Conservation (phyloP, 2,329 filamentous ascomycete species). For the Neonectria hederae region DNA sequence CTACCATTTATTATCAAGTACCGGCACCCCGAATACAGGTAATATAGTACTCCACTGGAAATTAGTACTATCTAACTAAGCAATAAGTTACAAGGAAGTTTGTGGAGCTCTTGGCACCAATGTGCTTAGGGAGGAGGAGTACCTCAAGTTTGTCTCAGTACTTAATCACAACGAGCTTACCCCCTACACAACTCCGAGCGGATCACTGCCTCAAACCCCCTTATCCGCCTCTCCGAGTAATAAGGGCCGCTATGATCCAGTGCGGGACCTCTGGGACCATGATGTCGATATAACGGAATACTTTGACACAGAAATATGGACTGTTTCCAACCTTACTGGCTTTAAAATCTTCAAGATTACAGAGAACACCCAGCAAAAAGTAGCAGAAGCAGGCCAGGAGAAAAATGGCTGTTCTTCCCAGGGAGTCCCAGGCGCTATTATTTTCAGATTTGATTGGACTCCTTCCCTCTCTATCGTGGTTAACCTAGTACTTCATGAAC, state of each 20-base stretch:
- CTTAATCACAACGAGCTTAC: background rate
- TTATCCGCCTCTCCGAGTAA: too few relatives aligned
- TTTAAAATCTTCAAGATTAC: slow-evolving; percentile 11
- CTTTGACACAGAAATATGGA: background rate
- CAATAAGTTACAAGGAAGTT: background rate
- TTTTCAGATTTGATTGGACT: slow-evolving; percentile 11
- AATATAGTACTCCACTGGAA: background rate
- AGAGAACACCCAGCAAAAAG: background rate
- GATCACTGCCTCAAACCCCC: background rate
- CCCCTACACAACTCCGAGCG: background rate
- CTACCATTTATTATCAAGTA: slow-evolving; percentile 10
- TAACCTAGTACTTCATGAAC: background rate
- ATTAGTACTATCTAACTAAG: too few relatives aligned
- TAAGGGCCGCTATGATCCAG: background rate
- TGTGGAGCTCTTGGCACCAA: background rate
- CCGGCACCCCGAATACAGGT: background rate
- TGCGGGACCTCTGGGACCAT: background rate
- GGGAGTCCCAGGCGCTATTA: background rate
- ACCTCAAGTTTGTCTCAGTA: slow-evolving; percentile 6
- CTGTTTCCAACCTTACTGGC: background rate
- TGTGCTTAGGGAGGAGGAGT: background rate
- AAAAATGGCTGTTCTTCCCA: background rate
- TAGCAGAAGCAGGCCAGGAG: background rate
- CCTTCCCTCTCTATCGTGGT: background rate
- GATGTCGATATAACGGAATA: background rate